Evolutionary conservation across 495 filamentous ascomycete genomes (phyloP).

Genomic region (Penicillium riverlandense): DNA sequence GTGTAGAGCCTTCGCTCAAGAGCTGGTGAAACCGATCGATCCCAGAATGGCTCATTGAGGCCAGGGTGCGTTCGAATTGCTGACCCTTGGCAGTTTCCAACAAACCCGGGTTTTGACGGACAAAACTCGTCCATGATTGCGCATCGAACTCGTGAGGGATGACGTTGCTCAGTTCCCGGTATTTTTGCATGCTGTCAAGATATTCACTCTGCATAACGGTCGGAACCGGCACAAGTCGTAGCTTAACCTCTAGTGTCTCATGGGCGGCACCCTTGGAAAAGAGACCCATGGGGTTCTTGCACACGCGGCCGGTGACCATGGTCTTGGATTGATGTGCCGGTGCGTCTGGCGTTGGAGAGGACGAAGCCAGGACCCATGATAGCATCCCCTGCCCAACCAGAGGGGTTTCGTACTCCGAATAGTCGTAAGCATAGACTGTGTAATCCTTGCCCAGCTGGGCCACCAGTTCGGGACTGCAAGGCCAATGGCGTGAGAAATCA

Average conservation of each 20-base stretch:
- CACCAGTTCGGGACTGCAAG: slow-evolving; percentile 74
- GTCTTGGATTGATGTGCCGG: slow-evolving; percentile 56
- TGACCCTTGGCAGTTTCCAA: slow-evolving; percentile 24
- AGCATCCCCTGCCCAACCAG: slow-evolving; percentile 95
- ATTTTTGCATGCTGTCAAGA: slow-evolving; percentile 54
- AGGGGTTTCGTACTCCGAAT: slow-evolving; percentile 87
- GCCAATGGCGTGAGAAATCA: slow-evolving; percentile 10
- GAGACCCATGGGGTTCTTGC: slow-evolving; percentile 72
- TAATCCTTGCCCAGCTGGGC: slow-evolving; percentile 82
- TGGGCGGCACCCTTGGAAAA: slow-evolving; percentile 69
- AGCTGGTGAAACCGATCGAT: slow-evolving; percentile 47
- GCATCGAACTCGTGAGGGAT: slow-evolving; percentile 61
- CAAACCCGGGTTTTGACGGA: slow-evolving; percentile 52
- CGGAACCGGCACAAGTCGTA: slow-evolving; percentile 78
- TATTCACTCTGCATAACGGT: slow-evolving; percentile 66
- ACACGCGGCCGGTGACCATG: slow-evolving; percentile 85
- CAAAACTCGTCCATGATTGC: slow-evolving; percentile 58
- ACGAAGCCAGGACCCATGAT: slow-evolving; percentile 69
- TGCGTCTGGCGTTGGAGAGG: slow-evolving; percentile 46
- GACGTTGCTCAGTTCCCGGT: slow-evolving; percentile 51
- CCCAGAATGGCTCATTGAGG: slow-evolving; percentile 44
- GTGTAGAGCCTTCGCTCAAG: slow-evolving; percentile 38
- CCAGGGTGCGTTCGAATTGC: slow-evolving; percentile 25
- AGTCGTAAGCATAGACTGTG: slow-evolving; percentile 94
- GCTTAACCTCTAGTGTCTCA: slow-evolving; percentile 90